Conservation (phyloP, 148 eudicot genomes). For the Silene uniflora region DNA sequence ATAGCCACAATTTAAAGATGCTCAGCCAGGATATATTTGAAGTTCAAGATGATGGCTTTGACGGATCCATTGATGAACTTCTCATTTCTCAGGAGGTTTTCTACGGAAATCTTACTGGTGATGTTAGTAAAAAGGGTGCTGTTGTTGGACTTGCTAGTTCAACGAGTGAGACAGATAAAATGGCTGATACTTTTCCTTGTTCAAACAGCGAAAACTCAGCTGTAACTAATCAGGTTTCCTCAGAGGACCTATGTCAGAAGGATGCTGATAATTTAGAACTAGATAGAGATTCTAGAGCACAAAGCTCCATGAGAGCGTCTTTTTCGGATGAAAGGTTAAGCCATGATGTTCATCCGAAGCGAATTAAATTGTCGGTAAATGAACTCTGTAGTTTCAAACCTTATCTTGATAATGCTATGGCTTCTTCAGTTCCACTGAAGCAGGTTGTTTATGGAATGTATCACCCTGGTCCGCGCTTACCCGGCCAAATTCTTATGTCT, state of each 20-base stretch:
- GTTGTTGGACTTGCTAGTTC: slow-evolving; percentile 34
- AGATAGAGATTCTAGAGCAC: slow-evolving; percentile 20
- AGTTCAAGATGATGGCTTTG: slow-evolving; percentile 65
- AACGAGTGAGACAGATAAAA: slow-evolving; percentile 29
- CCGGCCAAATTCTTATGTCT: slow-evolving; percentile 43
- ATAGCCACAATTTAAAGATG: slow-evolving; percentile 19
- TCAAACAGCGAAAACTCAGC: slow-evolving; percentile 49
- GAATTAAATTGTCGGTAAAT: slow-evolving; percentile 48
- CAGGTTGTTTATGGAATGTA: slow-evolving; percentile 39
- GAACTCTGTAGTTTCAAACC: slow-evolving; percentile 51
- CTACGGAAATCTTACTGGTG: slow-evolving; percentile 40
- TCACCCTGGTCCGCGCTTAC: slow-evolving; percentile 25
- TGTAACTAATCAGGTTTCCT: slow-evolving; percentile 41
- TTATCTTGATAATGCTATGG: slow-evolving; percentile 31
- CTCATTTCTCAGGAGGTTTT: slow-evolving; percentile 56
- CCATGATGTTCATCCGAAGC: slow-evolving; percentile 35
- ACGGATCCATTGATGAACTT: slow-evolving; percentile 59
- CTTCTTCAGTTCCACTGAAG: slow-evolving; percentile 39
- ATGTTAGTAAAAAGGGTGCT: slow-evolving; percentile 31
- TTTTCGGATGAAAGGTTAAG: slow-evolving; percentile 26
- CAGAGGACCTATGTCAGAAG: slow-evolving; percentile 23
- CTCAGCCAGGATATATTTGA: slow-evolving; percentile 16
- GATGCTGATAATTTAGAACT: slow-evolving; percentile 37
- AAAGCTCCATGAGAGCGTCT: slow-evolving; percentile 28
- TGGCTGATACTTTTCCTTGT: slow-evolving; percentile 32